These are phyloP conservation scores for Populus deltoides DNA, from an alignment of 345 rosid species.

Conservation along the genomic window DNA sequence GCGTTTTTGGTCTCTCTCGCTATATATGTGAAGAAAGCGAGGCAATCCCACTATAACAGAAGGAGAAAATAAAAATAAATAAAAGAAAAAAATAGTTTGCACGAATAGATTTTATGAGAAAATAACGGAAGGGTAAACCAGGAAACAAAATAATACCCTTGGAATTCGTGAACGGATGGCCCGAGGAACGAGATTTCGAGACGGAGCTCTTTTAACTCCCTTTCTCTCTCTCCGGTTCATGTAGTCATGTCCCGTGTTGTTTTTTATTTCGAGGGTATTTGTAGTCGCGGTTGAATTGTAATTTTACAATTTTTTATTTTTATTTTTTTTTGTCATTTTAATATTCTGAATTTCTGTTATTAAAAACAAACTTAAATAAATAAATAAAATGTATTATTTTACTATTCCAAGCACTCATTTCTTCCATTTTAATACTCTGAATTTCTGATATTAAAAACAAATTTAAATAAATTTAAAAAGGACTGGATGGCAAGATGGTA, in stretches of 20 bases:
- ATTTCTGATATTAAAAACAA: no score
- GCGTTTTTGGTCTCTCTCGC: slow-evolving; percentile 25
- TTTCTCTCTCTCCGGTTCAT: neutral
- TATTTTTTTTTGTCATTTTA: no score
- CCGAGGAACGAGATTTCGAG: slow-evolving; percentile 50
- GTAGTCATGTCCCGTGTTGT: neutral
- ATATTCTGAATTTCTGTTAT: no score
- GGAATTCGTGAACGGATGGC: slow-evolving; percentile 51
- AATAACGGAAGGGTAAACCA: slow-evolving; percentile 32
- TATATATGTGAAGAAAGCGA: slow-evolving; percentile 32
- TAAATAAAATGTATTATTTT: no score
- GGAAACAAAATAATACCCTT: slow-evolving; percentile 34
- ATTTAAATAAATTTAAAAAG: no score
- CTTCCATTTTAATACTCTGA: no score
- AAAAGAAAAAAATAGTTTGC: neutral
- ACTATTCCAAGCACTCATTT: no score
- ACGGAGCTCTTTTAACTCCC: slow-evolving; percentile 2
- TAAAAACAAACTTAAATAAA: no score
- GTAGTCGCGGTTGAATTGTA: no score
- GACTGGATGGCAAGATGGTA: no score
- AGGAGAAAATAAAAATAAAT: slow-evolving; percentile 1
- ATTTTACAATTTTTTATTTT: no score
- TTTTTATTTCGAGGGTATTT: no score
- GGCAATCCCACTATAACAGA: slow-evolving; percentile 11
- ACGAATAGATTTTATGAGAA: neutral